These are phyloP conservation scores for Coemansia sp. DNA, from an alignment of 192 early-diverging fungal species.

Conservation along the genomic window DNA sequence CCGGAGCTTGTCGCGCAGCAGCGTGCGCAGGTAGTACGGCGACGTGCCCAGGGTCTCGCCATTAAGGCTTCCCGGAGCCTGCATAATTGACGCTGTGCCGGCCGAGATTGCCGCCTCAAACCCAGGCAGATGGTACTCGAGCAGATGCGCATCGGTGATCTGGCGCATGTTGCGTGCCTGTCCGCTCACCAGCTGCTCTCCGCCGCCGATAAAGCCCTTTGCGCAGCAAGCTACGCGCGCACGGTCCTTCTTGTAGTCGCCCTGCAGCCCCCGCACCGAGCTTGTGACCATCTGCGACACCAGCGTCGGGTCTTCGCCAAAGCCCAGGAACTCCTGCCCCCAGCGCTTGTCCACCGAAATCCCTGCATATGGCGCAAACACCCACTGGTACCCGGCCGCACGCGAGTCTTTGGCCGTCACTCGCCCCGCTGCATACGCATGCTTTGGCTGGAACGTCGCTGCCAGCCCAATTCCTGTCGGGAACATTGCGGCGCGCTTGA, in stretches of 20 bases:
- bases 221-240: slow-evolving; percentile 61
- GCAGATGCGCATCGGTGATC: slow-evolving; percentile 30
- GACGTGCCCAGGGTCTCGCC: slow-evolving; percentile 60
- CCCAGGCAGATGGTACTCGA: slow-evolving; percentile 62
- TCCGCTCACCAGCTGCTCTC: slow-evolving; percentile 5
- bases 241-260: slow-evolving; percentile 64
- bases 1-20: slow-evolving; percentile 54
- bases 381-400: slow-evolving; percentile 58
- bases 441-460: slow-evolving; percentile 58
- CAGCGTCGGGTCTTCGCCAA: slow-evolving; percentile 61
- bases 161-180: not conserved
- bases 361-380: slow-evolving; percentile 59
- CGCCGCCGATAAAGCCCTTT: slow-evolving; percentile 58
- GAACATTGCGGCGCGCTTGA: slow-evolving; percentile 60
- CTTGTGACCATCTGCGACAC: slow-evolving; percentile 52
- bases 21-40: slow-evolving; percentile 49
- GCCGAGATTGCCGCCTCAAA: slow-evolving; percentile 59
- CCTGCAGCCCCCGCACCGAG: slow-evolving; percentile 60
- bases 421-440: slow-evolving; percentile 58
- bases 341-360: slow-evolving; percentile 56
- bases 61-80: slow-evolving; percentile 56
- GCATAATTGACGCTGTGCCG: slow-evolving; percentile 60
- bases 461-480: slow-evolving; percentile 58
- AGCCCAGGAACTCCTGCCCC: slow-evolving; percentile 41
- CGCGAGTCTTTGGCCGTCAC: slow-evolving; percentile 62